phyloP scores from a whole-genome alignment of 345 rosid genomes.

The Eucalyptus curtisii region DNA sequence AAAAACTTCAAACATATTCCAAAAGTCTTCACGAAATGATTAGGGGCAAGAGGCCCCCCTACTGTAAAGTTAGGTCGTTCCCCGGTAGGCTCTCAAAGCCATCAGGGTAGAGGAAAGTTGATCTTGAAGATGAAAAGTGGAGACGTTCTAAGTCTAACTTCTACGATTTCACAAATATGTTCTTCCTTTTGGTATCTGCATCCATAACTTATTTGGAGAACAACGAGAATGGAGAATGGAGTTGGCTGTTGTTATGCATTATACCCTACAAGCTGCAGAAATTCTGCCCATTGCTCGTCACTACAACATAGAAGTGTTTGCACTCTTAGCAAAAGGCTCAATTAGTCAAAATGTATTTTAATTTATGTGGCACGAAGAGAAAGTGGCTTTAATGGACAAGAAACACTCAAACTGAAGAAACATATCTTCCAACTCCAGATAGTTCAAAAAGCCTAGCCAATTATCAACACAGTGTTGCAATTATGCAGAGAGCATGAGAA shows the following conservation, averaged over 20 bases:
- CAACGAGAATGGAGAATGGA: neutral
- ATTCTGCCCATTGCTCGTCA: conserved; percentile 84
- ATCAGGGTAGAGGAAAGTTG: neutral
- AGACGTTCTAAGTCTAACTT: neutral
- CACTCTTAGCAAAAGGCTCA: neutral
- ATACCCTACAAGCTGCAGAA: conserved; percentile 76
- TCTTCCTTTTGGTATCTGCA: neutral
- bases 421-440: neutral
- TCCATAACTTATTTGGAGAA: neutral
- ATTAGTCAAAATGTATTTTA: neutral
- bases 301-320: conserved; percentile 20
- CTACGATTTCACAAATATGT: neutral
- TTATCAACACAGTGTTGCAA: neutral
- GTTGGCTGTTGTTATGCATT: conserved; percentile 37
- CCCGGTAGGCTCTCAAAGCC: neutral
- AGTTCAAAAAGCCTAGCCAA: neutral
- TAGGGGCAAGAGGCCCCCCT: neutral
- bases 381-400: neutral
- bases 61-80: neutral
- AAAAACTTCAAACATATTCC: neutral
- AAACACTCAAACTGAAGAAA: neutral
- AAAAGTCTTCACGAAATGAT: neutral
- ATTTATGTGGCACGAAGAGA: neutral
- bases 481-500: neutral
- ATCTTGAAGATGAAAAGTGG: neutral